Evolutionary conservation across 2,329 filamentous ascomycete genomes (phyloP), one percentile per base, ranked within the genome.

Genomic region (Exophiala xenobiotica): DNA sequence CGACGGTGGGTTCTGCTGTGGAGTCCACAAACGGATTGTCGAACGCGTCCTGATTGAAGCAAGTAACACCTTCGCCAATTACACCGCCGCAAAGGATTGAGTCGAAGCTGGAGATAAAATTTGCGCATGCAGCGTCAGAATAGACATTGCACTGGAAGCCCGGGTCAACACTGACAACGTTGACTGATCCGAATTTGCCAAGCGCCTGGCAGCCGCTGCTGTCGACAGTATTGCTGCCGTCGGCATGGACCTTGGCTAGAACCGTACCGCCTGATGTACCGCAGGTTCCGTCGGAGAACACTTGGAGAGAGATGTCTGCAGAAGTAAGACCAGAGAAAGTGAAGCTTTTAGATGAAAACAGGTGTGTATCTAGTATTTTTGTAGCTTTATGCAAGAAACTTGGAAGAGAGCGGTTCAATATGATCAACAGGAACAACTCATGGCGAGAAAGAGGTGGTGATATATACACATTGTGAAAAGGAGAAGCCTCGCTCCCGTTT

Each of bases 271-370:
- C 38, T n/a, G n/a, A n/a, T n/a, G n/a, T n/a, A n/a, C n/a, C n/a
- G 24, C 50, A 53, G n/a, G 12, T n/a, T 12, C 16, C 9, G 38
- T 48, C 44, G 38, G 4, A 22, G n/a, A 53, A 44, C 3, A 27
- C 31, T 24, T 53, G 44, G 33, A 52, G 33, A 16, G 49, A 52
- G 49, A 52, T 52, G 14, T 52, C 49, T 24, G 7, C 27, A 22
- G 8, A 33, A 19, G 14, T 2, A 29, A 27, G 23, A 6, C 27
- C 12, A 23, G 14, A 23, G 22, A 16, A 14, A 43, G 23, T n/a
- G n/a, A n/a, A n/a, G n/a, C n/a, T n/a, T n/a, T n/a, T n/a, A n/a
- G n/a, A n/a, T n/a, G n/a, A n/a, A n/a, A n/a, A n/a, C n/a, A n/a
- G n/a, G n/a, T n/a, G n/a, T n/a, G n/a, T n/a, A n/a, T n/a, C n/a